Evolutionary conservation across 2,329 filamentous ascomycete species (phyloP).

Genomic region (Cercospora brassicicola): DNA sequence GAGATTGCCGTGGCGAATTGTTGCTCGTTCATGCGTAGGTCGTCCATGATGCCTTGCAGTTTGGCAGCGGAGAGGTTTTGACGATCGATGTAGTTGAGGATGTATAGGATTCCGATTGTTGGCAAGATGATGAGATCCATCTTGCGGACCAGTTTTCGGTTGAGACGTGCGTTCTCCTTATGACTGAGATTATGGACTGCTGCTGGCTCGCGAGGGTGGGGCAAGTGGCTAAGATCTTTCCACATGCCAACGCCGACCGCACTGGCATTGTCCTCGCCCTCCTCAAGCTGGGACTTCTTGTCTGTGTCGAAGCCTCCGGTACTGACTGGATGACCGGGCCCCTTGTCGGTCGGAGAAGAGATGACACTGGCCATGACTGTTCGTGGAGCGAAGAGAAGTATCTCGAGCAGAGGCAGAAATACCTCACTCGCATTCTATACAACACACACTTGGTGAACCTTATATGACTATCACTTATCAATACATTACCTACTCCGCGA

Average conservation of each 20-base stretch:
- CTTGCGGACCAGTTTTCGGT: constrained; percentile 4
- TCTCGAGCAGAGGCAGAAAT: background rate
- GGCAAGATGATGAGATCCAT: constrained; percentile 12
- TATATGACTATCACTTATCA: background rate
- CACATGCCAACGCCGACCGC: background rate
- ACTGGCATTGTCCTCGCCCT: background rate
- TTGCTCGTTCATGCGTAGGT: constrained; percentile 14
- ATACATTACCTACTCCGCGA: background rate
- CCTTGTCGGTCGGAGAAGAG: background rate
- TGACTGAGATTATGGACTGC: background rate
- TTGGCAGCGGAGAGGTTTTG: constrained; percentile 27
- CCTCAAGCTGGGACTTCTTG: background rate
- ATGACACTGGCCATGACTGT: background rate
- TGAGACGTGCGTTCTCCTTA: background rate
- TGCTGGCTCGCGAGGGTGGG: background rate
- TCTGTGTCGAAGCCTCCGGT: background rate
- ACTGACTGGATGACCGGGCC: background rate
- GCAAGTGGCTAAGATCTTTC: background rate
- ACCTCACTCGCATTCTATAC: background rate
- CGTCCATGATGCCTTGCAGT: constrained; percentile 25
- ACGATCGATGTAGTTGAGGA: constrained; percentile 20
- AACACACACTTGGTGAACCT: background rate
- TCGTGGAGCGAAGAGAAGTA: background rate
- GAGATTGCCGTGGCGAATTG: constrained; percentile 35
- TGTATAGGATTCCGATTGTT: constrained; percentile 4